phyloP scores from a whole-genome alignment of 2,329 filamentous ascomycete species.

The Ustilaginoidea virens region DNA sequence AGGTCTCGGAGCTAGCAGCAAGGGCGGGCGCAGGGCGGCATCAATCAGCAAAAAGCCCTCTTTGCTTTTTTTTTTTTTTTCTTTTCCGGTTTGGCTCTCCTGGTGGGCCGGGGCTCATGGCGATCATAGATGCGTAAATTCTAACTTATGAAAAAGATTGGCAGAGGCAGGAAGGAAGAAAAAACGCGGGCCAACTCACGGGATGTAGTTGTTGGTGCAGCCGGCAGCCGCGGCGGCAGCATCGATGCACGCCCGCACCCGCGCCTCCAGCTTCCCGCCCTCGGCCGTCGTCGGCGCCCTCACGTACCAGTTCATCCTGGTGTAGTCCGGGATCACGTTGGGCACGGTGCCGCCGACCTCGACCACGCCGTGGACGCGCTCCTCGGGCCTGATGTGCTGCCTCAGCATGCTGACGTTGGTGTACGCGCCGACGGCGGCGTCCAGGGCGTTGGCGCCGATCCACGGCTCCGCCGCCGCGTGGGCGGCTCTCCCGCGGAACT shows the following conservation, averaged over 20 bases:
- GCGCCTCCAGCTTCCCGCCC: constrained; percentile 12
- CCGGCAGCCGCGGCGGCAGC: constrained; percentile 19
- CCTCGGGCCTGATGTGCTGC: constrained; percentile 21
- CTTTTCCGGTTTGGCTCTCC: no score
- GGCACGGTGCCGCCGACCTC: constrained; percentile 19
- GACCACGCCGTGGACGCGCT: constrained; percentile 22
- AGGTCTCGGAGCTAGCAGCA: constrained; percentile 17
- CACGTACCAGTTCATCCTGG: constrained; percentile 23
- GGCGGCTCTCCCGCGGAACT: constrained; percentile 18
- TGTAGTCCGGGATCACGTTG: constrained; percentile 24
- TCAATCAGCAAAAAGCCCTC: neutral
- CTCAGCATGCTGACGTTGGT: constrained; percentile 19
- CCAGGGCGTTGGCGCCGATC: constrained; percentile 22
- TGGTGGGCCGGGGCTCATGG: no score
- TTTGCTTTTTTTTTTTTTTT: no score
- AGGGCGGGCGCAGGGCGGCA: neutral
- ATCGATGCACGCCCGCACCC: constrained; percentile 21
- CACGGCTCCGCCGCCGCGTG: constrained; percentile 22
- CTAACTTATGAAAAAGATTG: neutral
- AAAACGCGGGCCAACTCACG: constrained; percentile 12
- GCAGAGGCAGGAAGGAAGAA: neutral
- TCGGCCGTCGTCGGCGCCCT: constrained; percentile 17
- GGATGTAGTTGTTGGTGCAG: constrained; percentile 18
- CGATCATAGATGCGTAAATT: no score
- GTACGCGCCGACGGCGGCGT: constrained; percentile 20